Evolutionary conservation across 306 rosid genomes (phyloP).

Genomic region (Vicia sativa): DNA sequence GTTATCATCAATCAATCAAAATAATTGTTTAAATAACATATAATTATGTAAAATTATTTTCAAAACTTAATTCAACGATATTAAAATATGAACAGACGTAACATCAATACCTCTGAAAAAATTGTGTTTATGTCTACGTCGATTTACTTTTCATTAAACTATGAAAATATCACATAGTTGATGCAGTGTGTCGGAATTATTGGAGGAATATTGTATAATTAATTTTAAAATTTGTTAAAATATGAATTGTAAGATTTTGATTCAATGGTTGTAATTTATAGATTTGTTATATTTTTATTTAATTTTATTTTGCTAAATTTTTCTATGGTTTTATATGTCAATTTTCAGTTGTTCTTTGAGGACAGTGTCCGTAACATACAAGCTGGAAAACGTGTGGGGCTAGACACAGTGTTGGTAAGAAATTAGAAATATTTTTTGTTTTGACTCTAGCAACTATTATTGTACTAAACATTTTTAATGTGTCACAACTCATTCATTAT

Average conservation of each 20-base stretch:
- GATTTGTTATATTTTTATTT: background rate
- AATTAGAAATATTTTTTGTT: slow-evolving; percentile 21
- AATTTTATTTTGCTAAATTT: background rate
- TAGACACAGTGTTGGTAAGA: slow-evolving; percentile 89
- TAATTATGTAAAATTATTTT: too few relatives aligned
- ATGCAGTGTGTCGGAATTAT: too few relatives aligned
- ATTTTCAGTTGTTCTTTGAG: slow-evolving; percentile 85
- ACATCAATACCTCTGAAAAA: too few relatives aligned
- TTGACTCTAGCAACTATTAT: slow-evolving; percentile 20
- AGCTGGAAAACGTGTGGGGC: slow-evolving; percentile 92
- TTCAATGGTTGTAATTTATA: background rate
- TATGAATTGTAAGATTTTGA: background rate
- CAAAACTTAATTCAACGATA: too few relatives aligned
- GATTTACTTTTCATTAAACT: too few relatives aligned
- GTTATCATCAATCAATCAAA: too few relatives aligned
- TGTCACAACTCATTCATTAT: slow-evolving; percentile 2
- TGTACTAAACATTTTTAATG: background rate
- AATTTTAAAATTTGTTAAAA: background rate
- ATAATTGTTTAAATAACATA: too few relatives aligned
- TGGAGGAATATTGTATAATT: too few relatives aligned
- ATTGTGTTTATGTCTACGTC: too few relatives aligned
- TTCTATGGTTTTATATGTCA: slow-evolving; percentile 4
- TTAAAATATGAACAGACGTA: too few relatives aligned
- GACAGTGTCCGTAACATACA: slow-evolving; percentile 90
- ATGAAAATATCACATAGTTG: too few relatives aligned